phyloP scores from a whole-genome alignment of 208 protist genomes.

The Vickermania ingenoplastis region DNA sequence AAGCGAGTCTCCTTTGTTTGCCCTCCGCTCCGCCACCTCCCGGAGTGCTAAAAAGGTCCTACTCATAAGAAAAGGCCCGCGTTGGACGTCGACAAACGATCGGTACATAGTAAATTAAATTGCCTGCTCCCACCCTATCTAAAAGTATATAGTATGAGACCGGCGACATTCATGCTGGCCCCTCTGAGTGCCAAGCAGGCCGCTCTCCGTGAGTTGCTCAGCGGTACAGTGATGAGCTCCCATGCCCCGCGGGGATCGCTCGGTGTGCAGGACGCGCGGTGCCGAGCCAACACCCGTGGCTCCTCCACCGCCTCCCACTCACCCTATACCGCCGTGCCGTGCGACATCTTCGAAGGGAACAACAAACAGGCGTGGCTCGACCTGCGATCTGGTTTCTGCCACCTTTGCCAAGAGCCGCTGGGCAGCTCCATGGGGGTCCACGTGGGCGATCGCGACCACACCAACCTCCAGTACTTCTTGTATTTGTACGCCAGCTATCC shows the following conservation, averaged over 20 bases:
- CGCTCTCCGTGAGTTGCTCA: not conserved
- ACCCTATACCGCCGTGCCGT: conserved; percentile 10
- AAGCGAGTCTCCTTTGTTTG: no score
- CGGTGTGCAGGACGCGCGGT: conserved; percentile 18
- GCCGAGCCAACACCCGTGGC: conserved; percentile 24
- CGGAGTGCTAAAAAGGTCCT: no score
- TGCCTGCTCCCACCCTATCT: no score
- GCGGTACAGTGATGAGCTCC: not conserved
- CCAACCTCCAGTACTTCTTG: conserved; percentile 72
- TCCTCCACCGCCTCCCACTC: conserved; percentile 20
- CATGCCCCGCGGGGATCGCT: conserved; percentile 1
- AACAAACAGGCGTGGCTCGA: conserved; percentile 78
- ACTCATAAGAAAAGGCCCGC: no score
- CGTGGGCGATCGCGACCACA: conserved; percentile 74
- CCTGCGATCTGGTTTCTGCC: conserved; percentile 47
- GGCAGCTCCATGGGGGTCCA: conserved; percentile 44
- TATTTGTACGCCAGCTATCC: conserved; percentile 64
- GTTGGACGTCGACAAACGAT: no score
- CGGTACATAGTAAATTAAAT: no score
- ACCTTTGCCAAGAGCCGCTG: conserved; percentile 78
- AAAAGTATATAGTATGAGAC: no score
- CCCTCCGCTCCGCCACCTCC: no score
- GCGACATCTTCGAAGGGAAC: conserved; percentile 62
- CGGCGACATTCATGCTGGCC: no score
- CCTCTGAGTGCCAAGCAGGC: not conserved